A percentile compares a stretch with the other conserved stretches of the same genome.
Conservation (phyloP, 768 basidiomycete species). For the Coprinopsis marcescibilis region DNA sequence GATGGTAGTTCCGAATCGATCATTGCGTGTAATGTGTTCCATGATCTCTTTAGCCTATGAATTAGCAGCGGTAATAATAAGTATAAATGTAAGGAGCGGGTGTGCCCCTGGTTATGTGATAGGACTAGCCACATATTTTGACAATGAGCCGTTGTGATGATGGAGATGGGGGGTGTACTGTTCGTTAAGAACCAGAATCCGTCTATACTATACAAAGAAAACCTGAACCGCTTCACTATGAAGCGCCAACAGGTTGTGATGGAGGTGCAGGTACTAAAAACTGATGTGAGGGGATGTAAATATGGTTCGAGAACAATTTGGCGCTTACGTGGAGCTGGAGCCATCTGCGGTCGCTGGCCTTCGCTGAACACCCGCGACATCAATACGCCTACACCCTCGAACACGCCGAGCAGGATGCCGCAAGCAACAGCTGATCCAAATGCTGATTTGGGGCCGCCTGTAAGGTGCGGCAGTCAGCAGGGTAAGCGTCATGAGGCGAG, state of each 20-base stretch:
- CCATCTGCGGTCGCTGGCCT: conserved; percentile 71
- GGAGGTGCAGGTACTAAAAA: conserved; percentile 7
- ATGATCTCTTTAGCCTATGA: conserved; percentile 5
- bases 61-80: conserved; percentile 3
- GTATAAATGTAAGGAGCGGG: conserved; percentile 2
- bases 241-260: conserved; percentile 1
- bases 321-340: conserved; percentile 61
- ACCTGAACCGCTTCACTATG: too few species aligned
- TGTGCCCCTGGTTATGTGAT: conserved; percentile 10
- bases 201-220: conserved; percentile 8
- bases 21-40: too few species aligned
- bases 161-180: conserved; percentile 10
- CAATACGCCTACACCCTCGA: conserved; percentile 93
- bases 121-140: conserved; percentile 9
- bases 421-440: conserved; percentile 92
- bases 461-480: conserved; percentile 7
- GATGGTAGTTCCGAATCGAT: too few species aligned
- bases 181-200: conserved; percentile 5
- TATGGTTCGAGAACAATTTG: neutral
- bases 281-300: neutral
- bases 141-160: neutral
- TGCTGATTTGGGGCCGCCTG: conserved; percentile 90
- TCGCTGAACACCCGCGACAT: conserved; percentile 86
- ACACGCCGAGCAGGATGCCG: conserved; percentile 91
- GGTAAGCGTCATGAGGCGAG: conserved; percentile 6